A percentile compares a stretch with the other conserved stretches of the same genome.
phyloP scores from a whole-genome alignment of 1,284 basidiomycete genomes.

The Agroathelia rolfsii region DNA sequence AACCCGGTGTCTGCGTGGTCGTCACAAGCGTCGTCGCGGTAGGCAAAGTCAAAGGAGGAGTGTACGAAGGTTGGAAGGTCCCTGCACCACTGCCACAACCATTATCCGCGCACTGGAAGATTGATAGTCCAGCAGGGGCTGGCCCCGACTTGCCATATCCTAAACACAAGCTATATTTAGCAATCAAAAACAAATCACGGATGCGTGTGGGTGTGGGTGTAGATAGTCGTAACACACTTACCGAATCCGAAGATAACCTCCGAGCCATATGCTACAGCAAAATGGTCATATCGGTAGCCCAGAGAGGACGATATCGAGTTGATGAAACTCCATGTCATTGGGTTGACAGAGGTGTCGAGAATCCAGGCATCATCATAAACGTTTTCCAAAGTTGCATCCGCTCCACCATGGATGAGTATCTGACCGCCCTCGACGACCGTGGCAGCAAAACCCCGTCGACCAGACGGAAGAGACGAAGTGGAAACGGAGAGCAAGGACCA shows the following conservation, averaged over 20 bases:
- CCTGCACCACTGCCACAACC: too few species aligned
- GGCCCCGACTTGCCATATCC: conserved; percentile 48
- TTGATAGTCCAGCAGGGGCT: conserved; percentile 46
- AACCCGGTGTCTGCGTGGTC: too few species aligned
- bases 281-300: conserved; percentile 62
- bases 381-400: conserved; percentile 44
- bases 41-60: conserved; percentile 19
- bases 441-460: conserved; percentile 63
- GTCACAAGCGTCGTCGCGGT: too few species aligned
- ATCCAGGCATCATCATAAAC: conserved; percentile 68
- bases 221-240: conserved; percentile 26
- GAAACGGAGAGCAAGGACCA: conserved; percentile 45
- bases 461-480: conserved; percentile 34
- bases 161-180: conserved; percentile 18
- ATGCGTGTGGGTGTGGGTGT: too few species aligned
- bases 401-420: conserved; percentile 71
- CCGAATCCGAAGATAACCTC: conserved; percentile 73
- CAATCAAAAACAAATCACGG: conserved; percentile 4
- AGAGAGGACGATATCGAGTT: conserved; percentile 42
- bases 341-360: conserved; percentile 47
- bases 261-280: conserved; percentile 49
- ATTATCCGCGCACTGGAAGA: conserved; percentile 23
- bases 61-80: conserved; percentile 20
- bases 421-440: conserved; percentile 41
- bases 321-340: conserved; percentile 47